Evolutionary conservation across 2,329 filamentous ascomycete genomes (phyloP), one percentile per base, ranked within the genome.

Genomic region (Pseudopyricularia javanii): DNA sequence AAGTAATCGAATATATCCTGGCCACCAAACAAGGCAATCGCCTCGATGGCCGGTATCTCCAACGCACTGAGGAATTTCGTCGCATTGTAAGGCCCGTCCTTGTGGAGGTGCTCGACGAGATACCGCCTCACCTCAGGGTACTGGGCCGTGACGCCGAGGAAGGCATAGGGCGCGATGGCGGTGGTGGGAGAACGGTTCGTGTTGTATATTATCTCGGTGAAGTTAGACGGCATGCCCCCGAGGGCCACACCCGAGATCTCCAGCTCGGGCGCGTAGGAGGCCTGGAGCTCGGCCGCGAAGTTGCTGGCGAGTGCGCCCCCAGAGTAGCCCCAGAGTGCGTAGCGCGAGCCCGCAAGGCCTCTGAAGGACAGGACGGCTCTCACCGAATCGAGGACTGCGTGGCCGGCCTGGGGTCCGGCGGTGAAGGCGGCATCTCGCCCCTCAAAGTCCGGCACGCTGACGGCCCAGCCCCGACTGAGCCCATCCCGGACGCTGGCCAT

Each of bases 291-390:
- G n/a, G 70, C 67, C 1, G 74, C 74, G 68, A 69, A 76, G 50
- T 71, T 72, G n/a, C 63, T 69, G 2, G 74, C 73, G 35, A 78
- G 56, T 12, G 69, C 67, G n/a, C 75, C 75, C 6, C 75, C 75
- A 5, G 71, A 75, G 59, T 77, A 78, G 5, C 75, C 75, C 74
- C 75, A 80, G 53, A 79, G 61, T 2, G 70, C 67, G 43, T 71
- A 61, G 4, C 57, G 63, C 0, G 70, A 63, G 14, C 63, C 59
- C 6, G 15, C 54, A 12, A 40, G 14, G 2, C 54, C 53, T 1
- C 57, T 53, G 20, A 50, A 57, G 26, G 60, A 55, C 12, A 71
- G 56, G 1, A 69, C 65, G 4, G 71, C 71, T 11, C 74, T 68
- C 1, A 74, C 59, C 2, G 63, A 62, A 58, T 76, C 69, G 11